A percentile compares a stretch with the other conserved stretches of the same genome.
These are phyloP conservation scores for Gamsiella multidivaricata DNA, from an alignment of 192 early-diverging fungal species.

Conservation along the genomic window DNA sequence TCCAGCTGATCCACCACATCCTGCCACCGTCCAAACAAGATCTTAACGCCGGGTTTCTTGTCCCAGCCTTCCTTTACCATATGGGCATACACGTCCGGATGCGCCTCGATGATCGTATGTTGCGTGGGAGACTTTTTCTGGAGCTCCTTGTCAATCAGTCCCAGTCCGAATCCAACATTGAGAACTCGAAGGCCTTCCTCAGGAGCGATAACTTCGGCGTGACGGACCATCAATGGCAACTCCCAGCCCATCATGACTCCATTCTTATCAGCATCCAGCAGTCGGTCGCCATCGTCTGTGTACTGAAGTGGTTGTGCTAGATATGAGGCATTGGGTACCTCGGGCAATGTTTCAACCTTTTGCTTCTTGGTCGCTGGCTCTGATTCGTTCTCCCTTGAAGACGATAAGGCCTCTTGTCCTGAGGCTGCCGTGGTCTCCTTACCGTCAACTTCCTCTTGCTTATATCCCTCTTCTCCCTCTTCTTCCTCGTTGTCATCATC, in stretches of 20 bases:
- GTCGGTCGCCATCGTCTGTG: slow-evolving; percentile 74
- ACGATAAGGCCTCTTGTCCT: not conserved
- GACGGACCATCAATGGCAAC: slow-evolving; percentile 87
- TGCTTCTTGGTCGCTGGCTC: slow-evolving; percentile 21
- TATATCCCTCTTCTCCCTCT: not conserved
- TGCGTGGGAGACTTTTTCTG: slow-evolving; percentile 75
- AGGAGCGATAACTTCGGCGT: slow-evolving; percentile 81
- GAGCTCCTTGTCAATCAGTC: slow-evolving; percentile 86
- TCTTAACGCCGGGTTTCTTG: slow-evolving; percentile 82
- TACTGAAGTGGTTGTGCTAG: slow-evolving; percentile 83
- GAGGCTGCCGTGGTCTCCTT: too few species aligned
- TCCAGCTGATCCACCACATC: slow-evolving; percentile 80
- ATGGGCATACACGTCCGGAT: slow-evolving; percentile 93
- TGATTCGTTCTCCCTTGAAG: not conserved
- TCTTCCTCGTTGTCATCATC: slow-evolving; percentile 55
- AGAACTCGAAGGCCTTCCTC: slow-evolving; percentile 69
- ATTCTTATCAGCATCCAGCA: slow-evolving; percentile 89
- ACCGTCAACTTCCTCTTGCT: not conserved
- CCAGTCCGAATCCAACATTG: slow-evolving; percentile 92
- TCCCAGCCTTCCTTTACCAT: slow-evolving; percentile 90
- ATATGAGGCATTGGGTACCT: slow-evolving; percentile 81
- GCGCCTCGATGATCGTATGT: slow-evolving; percentile 97
- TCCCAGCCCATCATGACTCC: slow-evolving; percentile 99
- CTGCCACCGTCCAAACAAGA: slow-evolving; percentile 95
- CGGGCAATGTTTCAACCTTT: slow-evolving; percentile 48